phyloP scores from a whole-genome alignment of 2,329 filamentous ascomycete species.

The Stachybotrys chartarum region DNA sequence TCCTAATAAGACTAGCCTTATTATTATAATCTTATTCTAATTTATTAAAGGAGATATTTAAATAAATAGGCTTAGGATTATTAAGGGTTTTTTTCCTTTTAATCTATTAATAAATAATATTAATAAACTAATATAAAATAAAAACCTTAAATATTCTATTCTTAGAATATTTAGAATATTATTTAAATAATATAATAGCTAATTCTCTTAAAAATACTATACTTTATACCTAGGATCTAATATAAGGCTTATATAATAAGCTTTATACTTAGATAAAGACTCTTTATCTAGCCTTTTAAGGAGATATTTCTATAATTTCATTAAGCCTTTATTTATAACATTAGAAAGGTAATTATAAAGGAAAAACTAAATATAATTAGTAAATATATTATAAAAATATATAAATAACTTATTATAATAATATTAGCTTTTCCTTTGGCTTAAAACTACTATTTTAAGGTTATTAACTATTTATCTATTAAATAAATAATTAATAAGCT shows the following conservation, averaged over 20 bases:
- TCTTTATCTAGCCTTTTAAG: background rate
- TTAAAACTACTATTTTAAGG: background rate
- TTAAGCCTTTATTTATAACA: background rate
- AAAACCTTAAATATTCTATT: background rate
- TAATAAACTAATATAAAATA: background rate
- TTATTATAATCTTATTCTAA: background rate
- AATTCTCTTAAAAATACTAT: background rate
- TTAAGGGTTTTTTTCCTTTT: background rate
- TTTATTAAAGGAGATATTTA: background rate
- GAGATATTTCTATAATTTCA: slow-evolving; percentile 1
- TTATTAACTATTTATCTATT: background rate
- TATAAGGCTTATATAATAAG: background rate
- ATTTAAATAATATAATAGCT: background rate
- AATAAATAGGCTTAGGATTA: background rate
- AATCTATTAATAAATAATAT: background rate
- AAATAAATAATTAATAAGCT: background rate
- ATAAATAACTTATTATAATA: background rate
- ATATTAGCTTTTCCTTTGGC: background rate
- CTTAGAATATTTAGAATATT: background rate
- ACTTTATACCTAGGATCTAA: background rate
- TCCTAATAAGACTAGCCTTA: background rate
- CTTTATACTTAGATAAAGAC: background rate
- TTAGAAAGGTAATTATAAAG: background rate
- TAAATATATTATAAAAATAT: background rate
- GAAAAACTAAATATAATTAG: background rate